Evolutionary conservation across 305 asterid species (phyloP).

Genomic region (Stenogyne calaminthoides): DNA sequence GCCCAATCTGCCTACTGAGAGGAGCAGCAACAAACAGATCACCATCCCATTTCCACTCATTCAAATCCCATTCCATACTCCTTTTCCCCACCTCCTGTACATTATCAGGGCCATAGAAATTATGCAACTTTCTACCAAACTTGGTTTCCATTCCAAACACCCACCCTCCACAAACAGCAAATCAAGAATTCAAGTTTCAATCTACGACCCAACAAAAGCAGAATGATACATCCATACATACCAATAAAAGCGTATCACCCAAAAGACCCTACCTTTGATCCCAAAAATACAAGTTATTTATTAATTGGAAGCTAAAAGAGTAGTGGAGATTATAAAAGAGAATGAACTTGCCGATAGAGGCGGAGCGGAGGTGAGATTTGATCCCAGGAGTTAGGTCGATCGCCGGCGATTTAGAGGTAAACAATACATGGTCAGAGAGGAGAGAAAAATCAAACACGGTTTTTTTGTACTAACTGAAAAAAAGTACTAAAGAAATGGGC

Average conservation of each 20-base stretch:
- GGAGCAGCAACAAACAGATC: constrained; percentile 73
- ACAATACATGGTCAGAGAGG: not conserved
- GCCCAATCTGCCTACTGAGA: too few relatives aligned
- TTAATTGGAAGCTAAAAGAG: not conserved
- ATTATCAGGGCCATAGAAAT: constrained; percentile 60
- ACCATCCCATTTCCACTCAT: constrained; percentile 96
- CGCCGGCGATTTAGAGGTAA: constrained; percentile 44
- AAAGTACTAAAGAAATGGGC: not conserved
- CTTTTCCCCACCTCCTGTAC: constrained; percentile 60
- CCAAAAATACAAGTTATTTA: not conserved
- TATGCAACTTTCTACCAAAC: constrained; percentile 52
- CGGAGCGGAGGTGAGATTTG: constrained; percentile 18
- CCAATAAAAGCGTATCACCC: constrained; percentile 22
- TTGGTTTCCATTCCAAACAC: constrained; percentile 64
- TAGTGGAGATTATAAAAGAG: constrained; percentile 5
- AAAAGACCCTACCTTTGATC: constrained; percentile 27
- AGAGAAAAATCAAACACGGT: constrained; percentile 37
- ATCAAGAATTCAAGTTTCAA: constrained; percentile 27
- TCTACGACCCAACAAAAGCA: constrained; percentile 32
- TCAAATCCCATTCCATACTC: constrained; percentile 80
- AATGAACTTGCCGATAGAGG: constrained; percentile 21
- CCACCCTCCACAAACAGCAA: too few relatives aligned
- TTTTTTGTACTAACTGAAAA: constrained; percentile 37
- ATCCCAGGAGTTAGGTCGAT: constrained; percentile 28
- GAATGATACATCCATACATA: constrained; percentile 35